phyloP scores from a whole-genome alignment of 495 filamentous ascomycete species.

The Daldinia bambusicola region DNA sequence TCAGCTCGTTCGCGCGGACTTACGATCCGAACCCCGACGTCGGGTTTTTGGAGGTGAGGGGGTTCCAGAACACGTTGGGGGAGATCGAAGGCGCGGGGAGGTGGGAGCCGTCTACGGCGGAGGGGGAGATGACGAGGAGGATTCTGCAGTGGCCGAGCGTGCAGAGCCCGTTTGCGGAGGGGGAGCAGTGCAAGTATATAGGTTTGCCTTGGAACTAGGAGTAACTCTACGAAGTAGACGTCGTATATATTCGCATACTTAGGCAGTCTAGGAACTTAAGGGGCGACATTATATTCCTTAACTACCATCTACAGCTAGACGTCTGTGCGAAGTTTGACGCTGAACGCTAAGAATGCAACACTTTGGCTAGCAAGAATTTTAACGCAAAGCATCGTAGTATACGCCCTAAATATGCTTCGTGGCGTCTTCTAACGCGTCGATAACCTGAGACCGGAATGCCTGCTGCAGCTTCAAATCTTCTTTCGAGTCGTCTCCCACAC shows the following conservation, averaged over 20 bases:
- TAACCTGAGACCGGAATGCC: conserved; percentile 47
- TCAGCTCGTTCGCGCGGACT: conserved; percentile 50
- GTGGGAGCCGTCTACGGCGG: conserved; percentile 46
- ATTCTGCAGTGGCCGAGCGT: conserved; percentile 51
- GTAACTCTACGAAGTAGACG: no score
- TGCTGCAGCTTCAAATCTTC: conserved; percentile 51
- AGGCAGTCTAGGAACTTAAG: no score
- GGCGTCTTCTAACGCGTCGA: conserved; percentile 46
- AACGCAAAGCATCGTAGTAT: background rate
- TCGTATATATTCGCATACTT: no score
- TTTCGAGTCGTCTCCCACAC: conserved; percentile 44
- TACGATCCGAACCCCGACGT: conserved; percentile 53
- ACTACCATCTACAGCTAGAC: no score
- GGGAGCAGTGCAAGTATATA: conserved; percentile 47
- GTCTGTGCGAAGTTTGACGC: no score
- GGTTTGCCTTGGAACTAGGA: conserved; percentile 49
- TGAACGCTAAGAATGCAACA: no score
- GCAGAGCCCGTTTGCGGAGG: conserved; percentile 46
- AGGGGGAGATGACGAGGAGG: conserved; percentile 41
- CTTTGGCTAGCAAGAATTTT: no score
- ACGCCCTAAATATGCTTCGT: conserved; percentile 19
- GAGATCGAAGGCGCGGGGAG: conserved; percentile 3
- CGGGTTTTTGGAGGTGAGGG: conserved; percentile 49
- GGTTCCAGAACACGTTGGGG: conserved; percentile 39
- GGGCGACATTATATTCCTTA: no score